Base-by-base conservation (phyloP, 768 basidiomycete genomes). In the Ramaria rubella region DNA sequence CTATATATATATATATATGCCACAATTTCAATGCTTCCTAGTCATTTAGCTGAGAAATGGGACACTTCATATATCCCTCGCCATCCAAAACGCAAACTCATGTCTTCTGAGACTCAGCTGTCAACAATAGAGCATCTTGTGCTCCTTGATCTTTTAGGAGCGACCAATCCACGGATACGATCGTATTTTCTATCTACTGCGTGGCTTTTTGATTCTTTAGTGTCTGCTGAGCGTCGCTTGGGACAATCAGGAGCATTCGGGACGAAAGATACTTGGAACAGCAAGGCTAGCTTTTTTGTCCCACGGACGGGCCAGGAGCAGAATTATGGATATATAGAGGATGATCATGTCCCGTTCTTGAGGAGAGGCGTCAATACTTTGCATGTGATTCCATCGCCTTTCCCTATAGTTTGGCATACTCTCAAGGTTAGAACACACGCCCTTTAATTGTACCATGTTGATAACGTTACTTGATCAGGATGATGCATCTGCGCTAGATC, bases 321-420 rank as follows among this genome's bases (percentile, higher is more conserved):
- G 33, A 77, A 76, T 58, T 66, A 70, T 19, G 83, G 82, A 2
- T 80, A 83, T 62, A 85, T 95, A 59, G 90, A 82, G 38, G 96
- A 99, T 69, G 96, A 99, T 70, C 96, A 99, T 63, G 69, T 92
- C 40, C 96, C 96, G 23, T 98, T 99, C 74, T 64, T 95, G 49
- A 70, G 74, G 34, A 72, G 75, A 59, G 96, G 96, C 2, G 93
- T 98, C 15, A 89, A 82, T 59, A 73, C 98, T 51, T 71, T 99
- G 61, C 96, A 99, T 69, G 68, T 98, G 45, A 98, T 98, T 54
- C 72, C 94, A 2, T 81, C 81, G 46, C 93, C 90, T 2, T 99
- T 98, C 69, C 96, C 96, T 3, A 58, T 40, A 1, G 92, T 95
- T 15, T 97, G 94, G 94, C 94, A 97, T 69, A 85, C 80, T 7